A percentile compares a stretch with the other conserved stretches of the same genome.
Evolutionary conservation across 495 filamentous ascomycete genomes (phyloP).

Genomic region (Neurospora sp.): DNA sequence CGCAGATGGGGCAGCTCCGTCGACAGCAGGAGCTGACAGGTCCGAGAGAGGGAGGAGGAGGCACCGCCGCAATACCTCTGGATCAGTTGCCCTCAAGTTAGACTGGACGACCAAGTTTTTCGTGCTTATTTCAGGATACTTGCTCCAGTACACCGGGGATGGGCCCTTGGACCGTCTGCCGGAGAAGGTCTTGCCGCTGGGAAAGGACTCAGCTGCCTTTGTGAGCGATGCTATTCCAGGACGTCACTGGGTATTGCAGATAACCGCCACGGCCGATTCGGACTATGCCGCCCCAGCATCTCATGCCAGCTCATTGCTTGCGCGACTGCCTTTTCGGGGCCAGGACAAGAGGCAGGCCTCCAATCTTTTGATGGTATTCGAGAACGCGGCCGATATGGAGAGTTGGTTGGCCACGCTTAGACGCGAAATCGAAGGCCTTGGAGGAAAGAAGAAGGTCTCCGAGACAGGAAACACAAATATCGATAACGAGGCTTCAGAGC

Average conservation of each 20-base stretch:
- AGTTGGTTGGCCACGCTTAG: constrained; percentile 63
- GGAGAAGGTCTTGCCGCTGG: constrained; percentile 77
- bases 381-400: constrained; percentile 77
- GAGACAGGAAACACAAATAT: constrained; percentile 43
- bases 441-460: constrained; percentile 55
- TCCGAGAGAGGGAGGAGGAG: constrained; percentile 29
- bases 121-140: constrained; percentile 68
- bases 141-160: constrained; percentile 79
- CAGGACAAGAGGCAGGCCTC: constrained; percentile 51
- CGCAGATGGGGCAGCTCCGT: not conserved
- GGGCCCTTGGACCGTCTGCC: constrained; percentile 74
- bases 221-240: constrained; percentile 89
- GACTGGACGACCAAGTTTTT: constrained; percentile 81
- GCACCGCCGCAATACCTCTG: constrained; percentile 47
- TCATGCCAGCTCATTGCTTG: constrained; percentile 52
- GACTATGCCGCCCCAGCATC: constrained; percentile 46
- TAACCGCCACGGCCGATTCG: constrained; percentile 62
- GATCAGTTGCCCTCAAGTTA: constrained; percentile 45
- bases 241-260: constrained; percentile 83
- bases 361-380: constrained; percentile 70
- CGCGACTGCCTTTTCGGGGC: constrained; percentile 60
- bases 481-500: constrained; percentile 21
- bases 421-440: constrained; percentile 57
- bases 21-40: constrained; percentile 15
- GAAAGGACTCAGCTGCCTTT: constrained; percentile 82